A percentile compares a stretch with the other conserved stretches of the same genome.
Conservation (phyloP, 345 rosid species). For the Clausena lansium region DNA sequence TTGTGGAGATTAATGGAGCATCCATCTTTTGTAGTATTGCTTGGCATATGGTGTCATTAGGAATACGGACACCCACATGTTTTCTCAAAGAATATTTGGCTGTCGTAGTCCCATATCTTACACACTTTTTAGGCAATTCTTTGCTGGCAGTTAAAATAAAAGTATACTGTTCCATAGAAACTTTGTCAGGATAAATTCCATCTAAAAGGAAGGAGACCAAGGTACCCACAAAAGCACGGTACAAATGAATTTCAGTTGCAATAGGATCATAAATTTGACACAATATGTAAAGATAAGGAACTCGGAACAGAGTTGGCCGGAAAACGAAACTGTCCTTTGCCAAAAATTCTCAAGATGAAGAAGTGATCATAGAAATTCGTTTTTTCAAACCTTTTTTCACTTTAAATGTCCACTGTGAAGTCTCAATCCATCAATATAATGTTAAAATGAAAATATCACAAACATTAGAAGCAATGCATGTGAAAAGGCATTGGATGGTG, state of each 20-base stretch:
- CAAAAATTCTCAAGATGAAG: conserved; percentile 8
- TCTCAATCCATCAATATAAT: conserved; percentile 2
- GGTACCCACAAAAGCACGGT: neutral
- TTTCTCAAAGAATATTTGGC: conserved; percentile 77
- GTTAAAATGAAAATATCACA: neutral
- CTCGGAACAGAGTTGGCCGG: neutral
- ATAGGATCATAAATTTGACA: neutral
- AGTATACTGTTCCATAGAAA: conserved; percentile 66
- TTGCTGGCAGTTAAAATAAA: conserved; percentile 96
- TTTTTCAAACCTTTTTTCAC: neutral
- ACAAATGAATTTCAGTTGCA: neutral
- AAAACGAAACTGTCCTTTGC: neutral
- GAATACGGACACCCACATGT: conserved; percentile 80
- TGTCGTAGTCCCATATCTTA: conserved; percentile 69
- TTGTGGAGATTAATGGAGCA: conserved; percentile 86
- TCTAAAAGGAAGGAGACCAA: neutral
- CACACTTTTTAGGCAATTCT: conserved; percentile 77
- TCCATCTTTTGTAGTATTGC: conserved; percentile 71
- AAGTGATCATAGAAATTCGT: conserved; percentile 10
- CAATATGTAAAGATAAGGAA: neutral
- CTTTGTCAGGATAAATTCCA: conserved; percentile 2
- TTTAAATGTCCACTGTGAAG: neutral
- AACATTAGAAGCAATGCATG: neutral
- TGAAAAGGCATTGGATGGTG: conserved; percentile 9
- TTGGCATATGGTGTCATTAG: conserved; percentile 80